Percentiles rank a stretch among this genome's conserved stretches.
Conservation (phyloP, 2,329 filamentous ascomycete genomes). For the Fusarium falciforme region DNA sequence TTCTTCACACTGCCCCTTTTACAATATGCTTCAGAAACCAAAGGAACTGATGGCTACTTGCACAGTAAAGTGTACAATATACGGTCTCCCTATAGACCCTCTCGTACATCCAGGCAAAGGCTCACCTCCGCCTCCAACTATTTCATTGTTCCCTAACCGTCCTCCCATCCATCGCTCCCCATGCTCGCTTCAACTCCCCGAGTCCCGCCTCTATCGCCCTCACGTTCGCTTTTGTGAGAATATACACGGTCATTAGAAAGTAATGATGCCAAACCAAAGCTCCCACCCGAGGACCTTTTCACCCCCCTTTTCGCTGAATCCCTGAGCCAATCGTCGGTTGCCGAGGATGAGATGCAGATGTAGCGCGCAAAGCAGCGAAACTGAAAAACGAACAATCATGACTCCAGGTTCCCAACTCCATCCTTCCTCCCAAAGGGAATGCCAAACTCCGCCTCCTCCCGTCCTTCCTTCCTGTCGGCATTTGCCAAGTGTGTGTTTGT, state of each 20-base stretch:
- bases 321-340: conserved; percentile 42
- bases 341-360: conserved; percentile 47
- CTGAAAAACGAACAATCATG: conserved; percentile 48
- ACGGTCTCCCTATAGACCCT: conserved; percentile 30
- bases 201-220: conserved; percentile 38
- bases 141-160: conserved; percentile 22
- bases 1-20: conserved; percentile 10
- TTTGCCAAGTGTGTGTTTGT: conserved; percentile 15
- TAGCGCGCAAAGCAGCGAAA: conserved; percentile 47
- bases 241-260: conserved; percentile 46
- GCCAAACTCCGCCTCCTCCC: conserved; percentile 42
- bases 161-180: conserved; percentile 32
- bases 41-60: conserved; percentile 38
- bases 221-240: conserved; percentile 44
- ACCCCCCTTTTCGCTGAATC: conserved; percentile 42
- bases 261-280: conserved; percentile 47
- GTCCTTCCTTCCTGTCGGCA: conserved; percentile 16
- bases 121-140: conserved; percentile 19
- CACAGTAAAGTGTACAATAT: conserved; percentile 44
- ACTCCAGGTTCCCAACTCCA: conserved; percentile 48
- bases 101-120: conserved; percentile 22
- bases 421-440: conserved; percentile 45
- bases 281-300: conserved; percentile 43
- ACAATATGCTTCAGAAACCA: conserved; percentile 26
- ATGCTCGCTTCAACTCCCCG: conserved; percentile 33